Evolutionary conservation across 2,329 filamentous ascomycete species (phyloP), one percentile per base, ranked within the genome.

Genomic region (Byssoonygena ceratinophila): DNA sequence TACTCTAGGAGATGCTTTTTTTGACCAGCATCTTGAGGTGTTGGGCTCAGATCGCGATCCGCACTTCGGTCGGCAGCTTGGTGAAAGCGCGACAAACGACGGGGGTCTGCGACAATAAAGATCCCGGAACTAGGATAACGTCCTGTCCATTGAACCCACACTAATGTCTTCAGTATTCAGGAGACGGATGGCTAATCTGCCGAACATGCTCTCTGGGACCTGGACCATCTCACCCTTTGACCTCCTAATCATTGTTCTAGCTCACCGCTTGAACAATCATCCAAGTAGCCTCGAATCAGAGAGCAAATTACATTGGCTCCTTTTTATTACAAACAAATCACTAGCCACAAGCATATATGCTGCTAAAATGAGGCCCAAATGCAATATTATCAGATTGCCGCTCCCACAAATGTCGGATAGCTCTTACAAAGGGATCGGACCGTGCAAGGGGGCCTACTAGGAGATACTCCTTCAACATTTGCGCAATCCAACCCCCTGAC

Each of bases 221-320:
- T 53, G 43, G 41, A 14, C n/a, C 48, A 41, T 49, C 41, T 52
- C 29, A 52, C 51, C 41, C 37, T 39, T 34, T 51, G 46, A 47
- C 18, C 16, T 37, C 4, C 50, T 36, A 44, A 43, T 44, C 27
- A 48, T 52, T 51, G 31, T 46, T 32, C 45, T 47, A 53, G 44
- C 48, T 58, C 48, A 54, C 56, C 53, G 54, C 56, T 53, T 55
- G 54, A 54, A 52, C 43, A 55, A 50, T 51, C 41, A 39, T 55
- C 40, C 50, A 11, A 51, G 39, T 23, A 52, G 47, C 58, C 56
- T 59, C 56, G 58, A 58, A 56, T 50, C 34, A 37, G 41, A 29
- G 11, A 31, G 39, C 25, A 46, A 53, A 56, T 36, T 46, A 57
- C 27, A 52, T 39, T 56, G 54, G 54, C 36, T 34, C 29, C 48